Percentiles rank a stretch among this genome's conserved stretches.
Evolutionary conservation across 352 stramenopile genomes (phyloP).

Genomic region (Pythium vanterpoolii): DNA sequence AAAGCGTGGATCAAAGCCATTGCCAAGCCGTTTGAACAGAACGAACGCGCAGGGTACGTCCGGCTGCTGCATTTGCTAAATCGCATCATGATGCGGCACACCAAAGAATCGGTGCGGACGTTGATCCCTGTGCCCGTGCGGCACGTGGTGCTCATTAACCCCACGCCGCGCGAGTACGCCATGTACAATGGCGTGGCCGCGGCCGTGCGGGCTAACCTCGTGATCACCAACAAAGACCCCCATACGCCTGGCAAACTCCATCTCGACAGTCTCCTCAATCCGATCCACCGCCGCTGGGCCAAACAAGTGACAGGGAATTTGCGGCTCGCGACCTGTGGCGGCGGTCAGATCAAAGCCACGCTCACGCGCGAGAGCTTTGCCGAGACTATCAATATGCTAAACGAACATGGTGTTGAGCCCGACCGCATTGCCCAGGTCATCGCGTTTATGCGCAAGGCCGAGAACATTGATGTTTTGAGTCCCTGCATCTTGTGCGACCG

Average conservation of each 20-base stretch:
- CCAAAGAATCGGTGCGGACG: constrained; percentile 85
- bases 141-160: constrained; percentile 49
- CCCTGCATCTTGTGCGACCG: constrained; percentile 84
- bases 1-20: constrained; percentile 78
- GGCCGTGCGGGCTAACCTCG: constrained; percentile 62
- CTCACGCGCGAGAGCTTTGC: constrained; percentile 37
- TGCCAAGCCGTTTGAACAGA: constrained; percentile 65
- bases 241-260: constrained; percentile 54
- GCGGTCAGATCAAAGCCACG: constrained; percentile 38
- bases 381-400: constrained; percentile 63
- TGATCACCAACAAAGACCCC: constrained; percentile 74
- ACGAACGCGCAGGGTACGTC: constrained; percentile 55
- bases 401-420: constrained; percentile 31
- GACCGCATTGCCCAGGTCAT: constrained; percentile 39
- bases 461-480: constrained; percentile 37
- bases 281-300: constrained; percentile 58
- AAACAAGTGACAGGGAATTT: constrained; percentile 59
- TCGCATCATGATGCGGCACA: constrained; percentile 94
- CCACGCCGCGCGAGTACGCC: constrained; percentile 62
- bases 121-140: constrained; percentile 36
- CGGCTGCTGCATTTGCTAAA: constrained; percentile 85
- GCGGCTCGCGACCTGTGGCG: constrained; percentile 53
- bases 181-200: constrained; percentile 71
- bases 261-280: constrained; percentile 74
- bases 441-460: constrained; percentile 56